Base-by-base conservation (phyloP, 2,329 filamentous ascomycete species). In the Microdochium paspali region DNA sequence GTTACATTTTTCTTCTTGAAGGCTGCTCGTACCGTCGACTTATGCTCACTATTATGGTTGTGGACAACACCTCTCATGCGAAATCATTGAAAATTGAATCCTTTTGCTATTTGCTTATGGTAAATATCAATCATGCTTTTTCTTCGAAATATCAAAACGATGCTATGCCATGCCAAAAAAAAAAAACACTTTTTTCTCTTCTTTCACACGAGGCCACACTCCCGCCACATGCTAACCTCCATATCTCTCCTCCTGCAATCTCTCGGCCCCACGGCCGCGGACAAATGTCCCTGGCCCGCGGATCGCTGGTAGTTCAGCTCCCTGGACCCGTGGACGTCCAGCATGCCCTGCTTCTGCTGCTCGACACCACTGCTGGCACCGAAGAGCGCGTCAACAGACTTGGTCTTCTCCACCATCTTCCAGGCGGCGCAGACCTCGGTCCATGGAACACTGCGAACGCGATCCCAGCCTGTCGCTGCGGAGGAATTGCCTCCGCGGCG, bases 231-330 rank as follows among this genome's bases (percentile, higher is more conserved):
- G 15, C 35, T 40, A 12, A 40, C 35, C 26, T 30, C 2, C 24
- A 66, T 62, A 56, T 67, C 12, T 63, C 64, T 0, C 18, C 35
- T 20, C 35, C 35, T 6, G 18, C 35, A 40, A 40, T 40, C 35
- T 21, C 35, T 40, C 35, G 35, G 35, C 35, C n/a, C n/a, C n/a
- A n/a, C n/a, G n/a, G 35, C 15, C 10, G 35, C 6, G 15, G 12
- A 9, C 35, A 40, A n/a, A n/a, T n/a, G 6, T n/a, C 18, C 13
- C 6, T 40, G 10, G 15, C 12, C 35, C 15, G 12, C 18, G 3
- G 35, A 21, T 21, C 18, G 20, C 15, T 5, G 10, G 18, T 40
- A 40, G 15, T 40, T 20, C 35, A 40, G 35, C 35, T 20, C 20
- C 18, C 18, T 20, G 13, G 35, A 40, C 10, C 15, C 35, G 9